These are phyloP conservation scores for Gastrolobium villosum DNA, from an alignment of 306 rosid genomes.

Conservation along the genomic window DNA sequence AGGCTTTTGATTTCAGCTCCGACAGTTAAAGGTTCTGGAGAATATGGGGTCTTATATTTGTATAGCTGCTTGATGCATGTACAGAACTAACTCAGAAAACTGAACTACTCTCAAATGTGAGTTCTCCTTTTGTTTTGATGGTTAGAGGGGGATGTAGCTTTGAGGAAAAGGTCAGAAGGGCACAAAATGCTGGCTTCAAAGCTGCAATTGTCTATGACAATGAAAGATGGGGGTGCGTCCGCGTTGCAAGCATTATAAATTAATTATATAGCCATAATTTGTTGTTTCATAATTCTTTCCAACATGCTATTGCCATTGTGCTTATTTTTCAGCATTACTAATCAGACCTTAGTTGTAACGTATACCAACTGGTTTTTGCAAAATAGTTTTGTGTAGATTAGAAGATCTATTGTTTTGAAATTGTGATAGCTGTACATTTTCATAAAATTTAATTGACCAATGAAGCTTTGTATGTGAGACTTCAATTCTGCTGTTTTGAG, in stretches of 20 bases:
- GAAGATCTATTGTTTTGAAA: background rate
- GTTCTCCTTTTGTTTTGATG: slow-evolving; percentile 76
- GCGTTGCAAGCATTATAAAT: slow-evolving; percentile 96
- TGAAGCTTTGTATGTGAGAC: background rate
- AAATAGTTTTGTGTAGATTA: slow-evolving; percentile 22
- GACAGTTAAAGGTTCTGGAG: slow-evolving; percentile 76
- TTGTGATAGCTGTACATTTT: slow-evolving; percentile 3
- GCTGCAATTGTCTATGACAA: slow-evolving; percentile 92
- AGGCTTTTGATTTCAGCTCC: slow-evolving; percentile 77
- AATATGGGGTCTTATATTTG: slow-evolving; percentile 77
- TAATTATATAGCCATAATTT: slow-evolving; percentile 36
- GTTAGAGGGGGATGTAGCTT: slow-evolving; percentile 97
- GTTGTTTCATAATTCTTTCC: slow-evolving; percentile 41
- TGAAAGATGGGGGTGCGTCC: slow-evolving; percentile 67
- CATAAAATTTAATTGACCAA: too few relatives aligned
- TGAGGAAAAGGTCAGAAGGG: slow-evolving; percentile 92
- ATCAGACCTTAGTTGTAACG: slow-evolving; percentile 35
- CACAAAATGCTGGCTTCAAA: slow-evolving; percentile 88
- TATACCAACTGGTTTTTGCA: slow-evolving; percentile 24
- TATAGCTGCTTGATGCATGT: slow-evolving; percentile 93
- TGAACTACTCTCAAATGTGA: slow-evolving; percentile 54
- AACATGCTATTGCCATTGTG: slow-evolving; percentile 26
- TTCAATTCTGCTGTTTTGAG: background rate
- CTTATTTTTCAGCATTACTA: slow-evolving; percentile 14
- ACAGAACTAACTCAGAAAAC: slow-evolving; percentile 69